Conservation (phyloP, 2,329 filamentous ascomycete genomes). For the Hymenoscyphus occultus region DNA sequence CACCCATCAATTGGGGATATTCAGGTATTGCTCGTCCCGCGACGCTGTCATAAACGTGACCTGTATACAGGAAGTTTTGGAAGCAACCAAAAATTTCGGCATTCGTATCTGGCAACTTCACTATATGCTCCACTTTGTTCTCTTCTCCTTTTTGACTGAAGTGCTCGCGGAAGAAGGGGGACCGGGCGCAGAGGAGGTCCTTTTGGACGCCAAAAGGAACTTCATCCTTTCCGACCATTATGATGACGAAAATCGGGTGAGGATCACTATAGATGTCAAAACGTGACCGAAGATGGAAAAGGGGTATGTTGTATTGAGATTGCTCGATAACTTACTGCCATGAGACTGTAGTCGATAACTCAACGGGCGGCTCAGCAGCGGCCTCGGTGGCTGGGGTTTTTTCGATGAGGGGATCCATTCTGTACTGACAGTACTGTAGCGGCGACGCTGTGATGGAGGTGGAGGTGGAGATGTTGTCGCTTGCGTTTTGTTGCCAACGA, state of each 20-base stretch:
- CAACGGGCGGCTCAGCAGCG: background rate
- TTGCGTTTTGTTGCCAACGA: background rate
- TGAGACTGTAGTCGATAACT: conserved; percentile 26
- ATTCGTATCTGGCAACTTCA: conserved; percentile 30
- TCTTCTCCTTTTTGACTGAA: conserved; percentile 22
- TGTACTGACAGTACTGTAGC: background rate
- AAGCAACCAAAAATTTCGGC: conserved; percentile 32
- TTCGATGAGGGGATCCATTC: background rate
- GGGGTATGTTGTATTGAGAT: background rate
- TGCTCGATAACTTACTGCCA: conserved; percentile 30
- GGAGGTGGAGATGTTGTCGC: background rate
- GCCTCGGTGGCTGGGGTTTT: conserved; percentile 9
- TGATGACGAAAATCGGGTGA: conserved; percentile 32
- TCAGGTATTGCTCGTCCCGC: conserved; percentile 26
- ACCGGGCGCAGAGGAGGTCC: conserved; percentile 32
- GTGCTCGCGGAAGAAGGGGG: conserved; percentile 30
- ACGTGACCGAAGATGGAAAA: background rate
- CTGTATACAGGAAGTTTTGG: conserved; percentile 34
- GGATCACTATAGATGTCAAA: conserved; percentile 25
- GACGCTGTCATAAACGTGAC: conserved; percentile 30
- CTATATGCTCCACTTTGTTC: conserved; percentile 27
- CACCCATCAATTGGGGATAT: conserved; percentile 29
- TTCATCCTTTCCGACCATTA: conserved; percentile 32
- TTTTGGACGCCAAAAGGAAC: conserved; percentile 34
- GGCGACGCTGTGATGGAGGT: background rate